Evolutionary conservation across 164 flowering plant species (phyloP), one percentile per base, ranked within the genome.

Genomic region (Paratinospora sagittata): DNA sequence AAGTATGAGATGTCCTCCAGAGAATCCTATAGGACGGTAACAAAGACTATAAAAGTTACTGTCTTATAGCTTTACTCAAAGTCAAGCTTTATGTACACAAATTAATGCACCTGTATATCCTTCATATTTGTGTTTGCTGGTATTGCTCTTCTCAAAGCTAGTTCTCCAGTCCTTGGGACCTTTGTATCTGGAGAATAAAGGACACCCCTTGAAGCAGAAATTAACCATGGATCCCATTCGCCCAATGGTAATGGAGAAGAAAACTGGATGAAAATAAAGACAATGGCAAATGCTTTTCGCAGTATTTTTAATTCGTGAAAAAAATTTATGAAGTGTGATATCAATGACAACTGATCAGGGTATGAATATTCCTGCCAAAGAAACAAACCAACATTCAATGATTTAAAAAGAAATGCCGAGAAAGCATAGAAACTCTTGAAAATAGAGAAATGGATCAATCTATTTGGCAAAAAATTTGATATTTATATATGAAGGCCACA

Each of bases 101-200:
- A 61, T 49, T 55, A 65, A 77, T 47, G 24, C 71, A 89, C 97
- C 95, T 94, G 98, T 72, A 94, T 86, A 16, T 86, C 74, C 82
- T 94, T 92, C 98, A 94, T 94, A 79, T 78, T 84, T 30, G 87
- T 47, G 76, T 94, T 92, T 57, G 97, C 97, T 24, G 97, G 97
- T 74, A 92, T 94, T 47, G 98, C 98, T 78, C 79, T 88, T 76
- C 98, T 84, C 66, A 94, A 75, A 63, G 98, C 98, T 77, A 94
- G 86, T 80, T 94, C 98, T 68, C 96, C 98, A 14, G 98, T 94
- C 69, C 97, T 84, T 19, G 97, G 98, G 67, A 92, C 91, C 75
- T 94, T 94, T 26, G 98, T 94, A 72, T 92, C 98, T 6, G 98
- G 98, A 13, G 97, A 94, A 79, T 89, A 91, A 67, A 92, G 92